Conservation (phyloP, 257 asterid genomes). For the Penstemon barbatus region DNA sequence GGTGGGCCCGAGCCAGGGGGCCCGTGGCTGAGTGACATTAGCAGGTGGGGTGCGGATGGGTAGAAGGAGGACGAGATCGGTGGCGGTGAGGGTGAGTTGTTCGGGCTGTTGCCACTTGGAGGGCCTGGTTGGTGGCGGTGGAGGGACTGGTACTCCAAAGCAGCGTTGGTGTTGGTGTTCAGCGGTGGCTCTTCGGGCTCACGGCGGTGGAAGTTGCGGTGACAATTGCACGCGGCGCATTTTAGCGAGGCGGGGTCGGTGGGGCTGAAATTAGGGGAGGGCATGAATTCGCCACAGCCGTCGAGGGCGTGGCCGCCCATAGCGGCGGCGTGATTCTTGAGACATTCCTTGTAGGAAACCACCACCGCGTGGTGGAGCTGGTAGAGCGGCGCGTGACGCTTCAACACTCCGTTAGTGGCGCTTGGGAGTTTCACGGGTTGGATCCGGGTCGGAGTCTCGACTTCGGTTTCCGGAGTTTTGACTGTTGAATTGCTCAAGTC, state of each 20-base stretch:
- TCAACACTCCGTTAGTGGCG: slow-evolving; percentile 45
- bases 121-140: slow-evolving; percentile 59
- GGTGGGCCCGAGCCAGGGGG: slow-evolving; percentile 21
- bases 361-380: slow-evolving; percentile 38
- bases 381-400: slow-evolving; percentile 48
- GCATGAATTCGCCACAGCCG: slow-evolving; percentile 66
- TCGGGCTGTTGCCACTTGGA: slow-evolving; percentile 29
- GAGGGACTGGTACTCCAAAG: slow-evolving; percentile 19
- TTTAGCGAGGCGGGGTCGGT: slow-evolving; percentile 41
- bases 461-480: slow-evolving; percentile 43
- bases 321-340: slow-evolving; percentile 55
- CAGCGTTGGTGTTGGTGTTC: slow-evolving; percentile 27
- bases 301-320: slow-evolving; percentile 58
- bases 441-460: slow-evolving; percentile 38
- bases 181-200: slow-evolving; percentile 42
- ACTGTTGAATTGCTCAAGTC: slow-evolving; percentile 37
- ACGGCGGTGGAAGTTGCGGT: slow-evolving; percentile 69
- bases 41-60: slow-evolving; percentile 62
- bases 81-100: slow-evolving; percentile 49
- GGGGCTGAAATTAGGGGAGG: slow-evolving; percentile 34
- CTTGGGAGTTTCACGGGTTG: slow-evolving; percentile 28
- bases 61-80: slow-evolving; percentile 54
- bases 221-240: slow-evolving; percentile 65
- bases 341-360: slow-evolving; percentile 49
- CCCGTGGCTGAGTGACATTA: slow-evolving; percentile 48